These are phyloP conservation scores for Aspergillus ochraceus DNA, from an alignment of 2,329 filamentous ascomycete genomes.

Conservation along the genomic window DNA sequence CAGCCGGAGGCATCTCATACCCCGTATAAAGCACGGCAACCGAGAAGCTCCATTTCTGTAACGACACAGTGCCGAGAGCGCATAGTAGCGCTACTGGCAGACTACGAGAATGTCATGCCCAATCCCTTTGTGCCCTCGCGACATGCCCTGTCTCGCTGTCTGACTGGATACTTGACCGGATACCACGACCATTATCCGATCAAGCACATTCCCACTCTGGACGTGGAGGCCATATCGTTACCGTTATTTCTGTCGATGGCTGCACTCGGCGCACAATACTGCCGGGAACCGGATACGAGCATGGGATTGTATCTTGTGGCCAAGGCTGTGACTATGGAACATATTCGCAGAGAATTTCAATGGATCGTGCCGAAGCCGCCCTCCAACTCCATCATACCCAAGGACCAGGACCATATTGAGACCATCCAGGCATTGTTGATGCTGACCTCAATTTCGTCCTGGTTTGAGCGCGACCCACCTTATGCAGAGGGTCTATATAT, in stretches of 20 bases:
- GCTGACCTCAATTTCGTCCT: slow-evolving; percentile 30
- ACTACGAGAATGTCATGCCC: slow-evolving; percentile 30
- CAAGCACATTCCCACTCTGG: slow-evolving; percentile 32
- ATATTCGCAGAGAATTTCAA: slow-evolving; percentile 30
- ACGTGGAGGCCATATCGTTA: slow-evolving; percentile 25
- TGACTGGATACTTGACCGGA: slow-evolving; percentile 34
- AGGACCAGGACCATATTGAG: slow-evolving; percentile 28
- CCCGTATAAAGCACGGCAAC: slow-evolving; percentile 25
- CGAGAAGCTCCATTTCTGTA: slow-evolving; percentile 29
- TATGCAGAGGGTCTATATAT: slow-evolving; percentile 31
- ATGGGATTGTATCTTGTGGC: slow-evolving; percentile 33
- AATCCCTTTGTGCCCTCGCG: slow-evolving; percentile 30
- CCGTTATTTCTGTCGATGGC: slow-evolving; percentile 34
- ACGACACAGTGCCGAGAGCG: slow-evolving; percentile 33
- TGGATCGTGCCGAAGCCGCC: slow-evolving; percentile 8
- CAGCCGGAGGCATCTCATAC: slow-evolving; percentile 32
- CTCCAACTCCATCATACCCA: slow-evolving; percentile 10
- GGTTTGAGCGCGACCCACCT: slow-evolving; percentile 33
- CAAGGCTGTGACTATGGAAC: slow-evolving; percentile 33
- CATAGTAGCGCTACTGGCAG: slow-evolving; percentile 20
- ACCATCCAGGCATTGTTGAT: slow-evolving; percentile 30
- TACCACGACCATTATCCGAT: slow-evolving; percentile 37
- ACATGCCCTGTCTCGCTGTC: slow-evolving; percentile 33
- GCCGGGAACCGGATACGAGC: slow-evolving; percentile 34
- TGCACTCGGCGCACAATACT: slow-evolving; percentile 33